Evolutionary conservation across 306 rosid genomes (phyloP).

Genomic region (Morella rubra): DNA sequence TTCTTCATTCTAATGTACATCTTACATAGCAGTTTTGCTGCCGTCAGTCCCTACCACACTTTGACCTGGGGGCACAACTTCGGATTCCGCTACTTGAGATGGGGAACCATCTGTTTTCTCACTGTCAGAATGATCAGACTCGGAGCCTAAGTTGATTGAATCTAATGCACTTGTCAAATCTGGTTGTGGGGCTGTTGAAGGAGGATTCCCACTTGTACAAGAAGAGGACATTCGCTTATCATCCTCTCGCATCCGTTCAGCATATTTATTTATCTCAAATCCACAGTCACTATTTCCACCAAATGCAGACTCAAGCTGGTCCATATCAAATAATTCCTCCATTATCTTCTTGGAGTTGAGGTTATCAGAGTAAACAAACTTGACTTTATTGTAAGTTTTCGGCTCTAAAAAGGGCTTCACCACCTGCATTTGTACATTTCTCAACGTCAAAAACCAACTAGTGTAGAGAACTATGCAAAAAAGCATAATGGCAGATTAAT

Average conservation of each 20-base stretch:
- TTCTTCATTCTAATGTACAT: slow-evolving; percentile 21
- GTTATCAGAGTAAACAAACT: slow-evolving; percentile 69
- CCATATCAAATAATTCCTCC: slow-evolving; percentile 76
- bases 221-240: slow-evolving; percentile 46
- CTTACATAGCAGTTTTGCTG: slow-evolving; percentile 28
- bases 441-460: slow-evolving; percentile 21
- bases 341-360: slow-evolving; percentile 57
- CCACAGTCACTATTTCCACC: slow-evolving; percentile 64
- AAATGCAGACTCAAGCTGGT: slow-evolving; percentile 72
- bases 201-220: slow-evolving; percentile 46
- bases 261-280: slow-evolving; percentile 58
- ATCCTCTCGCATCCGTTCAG: slow-evolving; percentile 80
- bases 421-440: slow-evolving; percentile 54
- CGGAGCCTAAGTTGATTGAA: slow-evolving; percentile 35
- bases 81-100: slow-evolving; percentile 25
- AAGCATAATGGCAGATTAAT: slow-evolving; percentile 4
- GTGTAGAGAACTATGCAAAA: slow-evolving; percentile 2
- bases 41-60: slow-evolving; percentile 14
- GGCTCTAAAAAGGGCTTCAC: slow-evolving; percentile 69
- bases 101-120: slow-evolving; percentile 36
- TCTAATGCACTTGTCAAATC: slow-evolving; percentile 30
- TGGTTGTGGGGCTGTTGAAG: slow-evolving; percentile 29
- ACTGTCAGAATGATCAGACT: slow-evolving; percentile 45
- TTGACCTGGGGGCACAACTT: slow-evolving; percentile 20
- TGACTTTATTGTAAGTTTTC: slow-evolving; percentile 58